Evolutionary conservation across 148 eudicot species (phyloP), one percentile per base, ranked within the genome.

Genomic region (Persicaria tinctoria): DNA sequence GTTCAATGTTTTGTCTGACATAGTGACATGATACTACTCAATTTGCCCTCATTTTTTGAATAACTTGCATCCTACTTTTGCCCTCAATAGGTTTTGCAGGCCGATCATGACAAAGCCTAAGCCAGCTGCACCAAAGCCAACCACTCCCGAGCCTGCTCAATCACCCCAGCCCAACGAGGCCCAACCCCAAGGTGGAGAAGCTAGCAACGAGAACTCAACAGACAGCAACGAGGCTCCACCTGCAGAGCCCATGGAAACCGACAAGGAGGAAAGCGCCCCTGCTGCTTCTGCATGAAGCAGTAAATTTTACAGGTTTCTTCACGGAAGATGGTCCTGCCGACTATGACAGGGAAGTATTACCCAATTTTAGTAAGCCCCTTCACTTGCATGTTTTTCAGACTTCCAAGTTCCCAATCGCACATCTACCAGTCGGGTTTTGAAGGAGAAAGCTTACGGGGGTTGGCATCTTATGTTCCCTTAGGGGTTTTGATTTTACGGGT

Each of bases 101-200:
- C 97, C 97, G 32, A 86, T 93, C 75, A 85, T 93, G 97, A 91
- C 77, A 5, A 91, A 90, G 78, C 90, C 95, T 4, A 90, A 85
- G 78, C 90, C 91, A 13, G 84, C 88, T 77, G 89, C 91, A 11
- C 91, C 89, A 78, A 93, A 93, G 78, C 84, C 90, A 44, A 85
- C 87, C 2, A 79, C 93, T 8, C 97, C 98, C 2, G 96, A 90
- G 78, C 73, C 73, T 14, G 74, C 84, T 41, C 78, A 79, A 48
- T 45, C 84, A 23, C 80, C 88, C 14, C 87, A 79, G 70, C 78
- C 38, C 13, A 71, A 85, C 23, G 88, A 82, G 70, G 55, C 83
- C 3, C 83, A 75, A 49, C 51, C 92, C 63, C 92, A 84, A 46
- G 86, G 84, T 13, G 79, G 75, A 4, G 93, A 84, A 18, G 75